A percentile compares a stretch with the other conserved stretches of the same genome.
Conservation (phyloP, 306 rosid species). For the Trifolium pratense region DNA sequence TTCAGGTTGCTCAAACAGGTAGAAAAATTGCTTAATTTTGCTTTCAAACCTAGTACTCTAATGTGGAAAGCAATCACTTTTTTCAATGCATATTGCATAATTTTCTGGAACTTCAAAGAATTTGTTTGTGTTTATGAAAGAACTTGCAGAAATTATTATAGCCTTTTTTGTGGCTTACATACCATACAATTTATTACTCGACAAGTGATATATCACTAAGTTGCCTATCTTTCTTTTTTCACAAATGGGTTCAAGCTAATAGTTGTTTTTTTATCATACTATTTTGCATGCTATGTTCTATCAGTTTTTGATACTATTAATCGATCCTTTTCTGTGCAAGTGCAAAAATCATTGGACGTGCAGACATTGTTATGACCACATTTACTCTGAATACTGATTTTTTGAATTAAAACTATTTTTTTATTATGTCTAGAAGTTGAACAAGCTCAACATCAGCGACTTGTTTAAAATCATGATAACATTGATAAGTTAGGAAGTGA, state of each 20-base stretch:
- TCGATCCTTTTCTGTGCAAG: constrained; percentile 28
- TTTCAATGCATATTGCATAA: constrained; percentile 22
- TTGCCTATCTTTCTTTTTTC: constrained; percentile 12
- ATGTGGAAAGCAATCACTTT: constrained; percentile 17
- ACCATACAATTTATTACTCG: constrained; percentile 3
- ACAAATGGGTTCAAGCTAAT: constrained; percentile 18
- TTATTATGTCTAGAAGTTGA: constrained; percentile 25
- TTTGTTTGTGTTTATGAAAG: constrained; percentile 27
- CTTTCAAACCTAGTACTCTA: constrained; percentile 7
- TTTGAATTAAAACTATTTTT: constrained; percentile 2
- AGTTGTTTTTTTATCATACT: constrained; percentile 7
- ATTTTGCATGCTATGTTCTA: constrained; percentile 2
- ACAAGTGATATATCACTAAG: constrained; percentile 8
- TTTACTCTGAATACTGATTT: constrained; percentile 20
- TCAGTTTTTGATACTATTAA: neutral
- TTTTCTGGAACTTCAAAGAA: constrained; percentile 20
- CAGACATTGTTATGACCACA: neutral
- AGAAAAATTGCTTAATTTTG: constrained; percentile 25
- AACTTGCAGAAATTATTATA: constrained; percentile 32
- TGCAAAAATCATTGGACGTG: constrained; percentile 15
- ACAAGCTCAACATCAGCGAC: constrained; percentile 25
- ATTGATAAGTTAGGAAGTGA: constrained; percentile 15
- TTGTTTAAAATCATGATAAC: constrained; percentile 20
- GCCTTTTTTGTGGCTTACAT: constrained; percentile 3
- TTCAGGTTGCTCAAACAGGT: constrained; percentile 72